Evolutionary conservation across 441 rosid genomes (phyloP).

Genomic region (Erodium trifolium): DNA sequence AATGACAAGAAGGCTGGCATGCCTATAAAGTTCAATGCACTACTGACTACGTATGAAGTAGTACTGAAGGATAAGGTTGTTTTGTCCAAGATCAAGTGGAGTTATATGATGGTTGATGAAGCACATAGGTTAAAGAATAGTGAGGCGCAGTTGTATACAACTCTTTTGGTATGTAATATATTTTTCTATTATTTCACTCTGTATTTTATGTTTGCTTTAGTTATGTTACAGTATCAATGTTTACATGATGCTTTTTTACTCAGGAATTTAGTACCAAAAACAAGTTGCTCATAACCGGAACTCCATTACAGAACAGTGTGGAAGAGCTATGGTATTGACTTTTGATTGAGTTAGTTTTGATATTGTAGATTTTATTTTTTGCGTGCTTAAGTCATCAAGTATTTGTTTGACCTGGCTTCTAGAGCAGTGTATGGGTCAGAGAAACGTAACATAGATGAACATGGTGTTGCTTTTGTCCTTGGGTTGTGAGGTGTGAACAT

Average conservation of each 20-base stretch:
- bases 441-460: background rate
- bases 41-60: slow-evolving; percentile 97
- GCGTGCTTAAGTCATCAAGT: background rate
- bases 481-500: background rate
- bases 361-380: background rate
- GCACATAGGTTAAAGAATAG: slow-evolving; percentile 98
- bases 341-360: background rate
- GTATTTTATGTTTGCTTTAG: slow-evolving; percentile 1
- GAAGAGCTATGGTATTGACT: slow-evolving; percentile 87
- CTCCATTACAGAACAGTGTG: slow-evolving; percentile 97
- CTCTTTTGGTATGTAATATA: slow-evolving; percentile 58
- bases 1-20: slow-evolving; percentile 77
- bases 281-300: slow-evolving; percentile 96
- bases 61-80: slow-evolving; percentile 92
- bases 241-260: slow-evolving; percentile 15
- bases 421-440: background rate
- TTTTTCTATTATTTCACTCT: background rate
- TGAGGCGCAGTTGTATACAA: slow-evolving; percentile 97
- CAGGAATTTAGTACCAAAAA: slow-evolving; percentile 99
- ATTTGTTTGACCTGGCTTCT: background rate
- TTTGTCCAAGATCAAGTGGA: slow-evolving; percentile 96
- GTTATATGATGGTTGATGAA: slow-evolving; percentile 98
- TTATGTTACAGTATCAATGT: slow-evolving; percentile 11
- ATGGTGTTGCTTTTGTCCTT: background rate
- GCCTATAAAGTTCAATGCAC: slow-evolving; percentile 79